Evolutionary conservation across 805 yeast genomes (phyloP).

Genomic region (Yamadazyma insecticola): DNA sequence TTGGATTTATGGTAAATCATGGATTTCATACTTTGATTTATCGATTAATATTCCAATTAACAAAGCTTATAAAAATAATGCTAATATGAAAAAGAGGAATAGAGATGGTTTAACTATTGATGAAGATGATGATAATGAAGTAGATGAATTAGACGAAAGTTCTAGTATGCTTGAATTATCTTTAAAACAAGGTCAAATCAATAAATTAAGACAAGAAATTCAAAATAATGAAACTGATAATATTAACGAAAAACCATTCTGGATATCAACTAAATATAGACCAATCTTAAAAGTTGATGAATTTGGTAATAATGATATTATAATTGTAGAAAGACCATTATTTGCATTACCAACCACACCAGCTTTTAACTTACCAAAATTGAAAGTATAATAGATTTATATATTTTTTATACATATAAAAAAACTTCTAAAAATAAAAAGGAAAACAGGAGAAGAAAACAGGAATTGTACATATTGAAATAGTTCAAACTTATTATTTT

Average conservation of each 20-base stretch:
- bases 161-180: conserved; percentile 21
- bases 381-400: conserved; percentile 26
- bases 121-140: conserved; percentile 19
- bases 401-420: conserved; percentile 1
- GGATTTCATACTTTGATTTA: conserved; percentile 75
- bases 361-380: conserved; percentile 61
- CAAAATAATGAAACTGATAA: conserved; percentile 25
- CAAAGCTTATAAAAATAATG: conserved; percentile 22
- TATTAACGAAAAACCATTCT: conserved; percentile 47
- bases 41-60: conserved; percentile 48
- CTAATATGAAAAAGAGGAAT: conserved; percentile 35
- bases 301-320: conserved; percentile 52
- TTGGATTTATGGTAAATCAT: conserved; percentile 87
- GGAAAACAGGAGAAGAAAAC: not conserved
- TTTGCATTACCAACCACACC: conserved; percentile 52
- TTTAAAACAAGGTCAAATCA: conserved; percentile 25
- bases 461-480: not conserved
- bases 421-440: not conserved
- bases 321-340: conserved; percentile 74
- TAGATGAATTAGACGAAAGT: too few relatives aligned
- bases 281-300: conserved; percentile 61
- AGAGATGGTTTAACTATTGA: conserved; percentile 37
- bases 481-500: too few relatives aligned
- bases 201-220: conserved; percentile 34
- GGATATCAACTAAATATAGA: conserved; percentile 72